Conservation (phyloP, 2,329 filamentous ascomycete genomes). For the Beauveria brongniartii region DNA sequence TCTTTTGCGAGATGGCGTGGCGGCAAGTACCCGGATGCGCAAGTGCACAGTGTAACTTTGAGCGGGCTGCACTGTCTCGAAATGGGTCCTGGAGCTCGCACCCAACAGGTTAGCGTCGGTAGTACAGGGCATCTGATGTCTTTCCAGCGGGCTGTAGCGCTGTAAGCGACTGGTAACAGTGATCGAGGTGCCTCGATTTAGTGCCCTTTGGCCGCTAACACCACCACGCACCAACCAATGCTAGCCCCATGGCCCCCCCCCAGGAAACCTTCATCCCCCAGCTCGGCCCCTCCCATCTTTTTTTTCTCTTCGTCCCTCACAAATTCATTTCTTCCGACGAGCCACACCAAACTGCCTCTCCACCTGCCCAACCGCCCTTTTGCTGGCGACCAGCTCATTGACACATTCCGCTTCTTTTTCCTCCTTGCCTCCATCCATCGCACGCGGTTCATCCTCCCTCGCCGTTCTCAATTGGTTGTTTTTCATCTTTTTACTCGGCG, state of each 20-base stretch:
- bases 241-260: background rate
- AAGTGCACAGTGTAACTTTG: background rate
- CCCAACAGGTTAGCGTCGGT: background rate
- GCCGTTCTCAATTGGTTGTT: constrained; percentile 17
- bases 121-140: background rate
- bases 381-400: constrained; percentile 11
- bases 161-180: background rate
- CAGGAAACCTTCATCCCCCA: background rate
- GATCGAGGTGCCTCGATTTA: background rate
- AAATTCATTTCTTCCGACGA: constrained; percentile 10
- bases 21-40: background rate
- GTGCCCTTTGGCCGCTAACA: background rate
- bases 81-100: background rate
- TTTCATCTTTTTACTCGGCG: background rate
- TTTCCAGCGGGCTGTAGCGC: background rate
- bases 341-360: background rate
- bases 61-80: background rate
- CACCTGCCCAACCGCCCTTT: constrained; percentile 3
- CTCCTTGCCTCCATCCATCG: constrained; percentile 14
- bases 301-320: constrained; percentile 11
- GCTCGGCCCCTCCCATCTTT: background rate
- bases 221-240: background rate
- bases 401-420: constrained; percentile 13
- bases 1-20: background rate
- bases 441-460: constrained; percentile 17